Percentiles rank a stretch among this genome's conserved stretches.
phyloP scores from a whole-genome alignment of 495 filamentous ascomycete species.

The Podospora pseudoanserina region DNA sequence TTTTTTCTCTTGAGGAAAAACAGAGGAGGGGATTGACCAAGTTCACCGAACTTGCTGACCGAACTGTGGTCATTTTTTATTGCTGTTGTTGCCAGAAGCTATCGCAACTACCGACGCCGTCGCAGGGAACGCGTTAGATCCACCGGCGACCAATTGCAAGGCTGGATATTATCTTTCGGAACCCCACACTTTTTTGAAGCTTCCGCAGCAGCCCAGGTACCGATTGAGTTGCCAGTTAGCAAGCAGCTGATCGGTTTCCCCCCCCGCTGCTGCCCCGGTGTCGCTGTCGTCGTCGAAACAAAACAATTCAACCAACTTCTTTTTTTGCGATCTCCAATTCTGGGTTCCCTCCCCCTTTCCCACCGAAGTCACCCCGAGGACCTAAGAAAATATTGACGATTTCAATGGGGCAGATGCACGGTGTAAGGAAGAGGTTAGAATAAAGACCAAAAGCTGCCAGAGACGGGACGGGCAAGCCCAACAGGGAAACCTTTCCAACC shows the following conservation, averaged over 20 bases:
- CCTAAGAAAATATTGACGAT: not conserved
- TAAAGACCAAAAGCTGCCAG: not conserved
- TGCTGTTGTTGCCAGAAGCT: not conserved
- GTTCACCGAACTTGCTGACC: not conserved
- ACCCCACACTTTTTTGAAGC: not conserved
- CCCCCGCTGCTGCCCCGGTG: no score
- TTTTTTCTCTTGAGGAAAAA: not conserved
- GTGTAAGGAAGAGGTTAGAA: not conserved
- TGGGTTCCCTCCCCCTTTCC: not conserved
- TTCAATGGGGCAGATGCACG: not conserved
- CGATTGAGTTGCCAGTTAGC: not conserved
- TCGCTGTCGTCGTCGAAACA: not conserved
- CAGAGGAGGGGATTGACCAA: not conserved
- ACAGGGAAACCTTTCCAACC: constrained; percentile 19
- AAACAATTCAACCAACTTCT: not conserved
- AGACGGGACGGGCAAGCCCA: not conserved
- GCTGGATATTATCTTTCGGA: not conserved
- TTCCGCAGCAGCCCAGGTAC: not conserved
- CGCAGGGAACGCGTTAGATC: not conserved
- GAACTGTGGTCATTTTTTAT: not conserved
- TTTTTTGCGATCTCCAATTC: not conserved
- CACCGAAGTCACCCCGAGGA: not conserved
- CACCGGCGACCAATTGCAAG: not conserved
- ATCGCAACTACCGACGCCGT: not conserved
- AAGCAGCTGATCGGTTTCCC: no score